Conservation (phyloP, 2,329 filamentous ascomycete species). For the Botrytis squamosa region DNA sequence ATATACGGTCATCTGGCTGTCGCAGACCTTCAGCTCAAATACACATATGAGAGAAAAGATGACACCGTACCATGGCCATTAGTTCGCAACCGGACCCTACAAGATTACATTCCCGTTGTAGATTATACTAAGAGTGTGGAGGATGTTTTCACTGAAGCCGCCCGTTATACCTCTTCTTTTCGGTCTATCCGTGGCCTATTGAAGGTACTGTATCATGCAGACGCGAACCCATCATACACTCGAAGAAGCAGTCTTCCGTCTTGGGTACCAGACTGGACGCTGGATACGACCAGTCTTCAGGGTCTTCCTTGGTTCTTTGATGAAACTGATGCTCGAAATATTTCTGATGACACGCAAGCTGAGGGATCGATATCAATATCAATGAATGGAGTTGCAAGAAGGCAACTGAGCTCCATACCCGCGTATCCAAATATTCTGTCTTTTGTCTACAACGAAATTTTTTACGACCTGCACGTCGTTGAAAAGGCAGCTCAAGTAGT, state of each 20-base stretch:
- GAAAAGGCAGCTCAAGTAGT: background rate
- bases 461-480: background rate
- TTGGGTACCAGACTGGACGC: background rate
- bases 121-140: background rate
- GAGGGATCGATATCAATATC: background rate
- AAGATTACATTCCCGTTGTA: rapidly evolving
- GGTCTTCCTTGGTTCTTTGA: background rate
- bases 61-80: background rate
- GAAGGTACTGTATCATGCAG: background rate
- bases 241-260: background rate
- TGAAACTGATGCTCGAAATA: background rate
- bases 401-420: background rate
- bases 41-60: background rate
- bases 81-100: background rate
- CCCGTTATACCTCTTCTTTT: background rate
- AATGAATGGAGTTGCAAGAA: background rate
- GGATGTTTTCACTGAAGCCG: background rate
- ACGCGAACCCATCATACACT: background rate
- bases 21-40: background rate
- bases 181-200: rapidly evolving
- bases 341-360: background rate
- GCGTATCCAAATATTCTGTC: background rate
- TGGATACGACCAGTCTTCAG: background rate
- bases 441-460: rapidly evolving
- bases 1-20: background rate